phyloP scores from a whole-genome alignment of 1,139 yeast genomes.

The Dujonia santamariae region DNA sequence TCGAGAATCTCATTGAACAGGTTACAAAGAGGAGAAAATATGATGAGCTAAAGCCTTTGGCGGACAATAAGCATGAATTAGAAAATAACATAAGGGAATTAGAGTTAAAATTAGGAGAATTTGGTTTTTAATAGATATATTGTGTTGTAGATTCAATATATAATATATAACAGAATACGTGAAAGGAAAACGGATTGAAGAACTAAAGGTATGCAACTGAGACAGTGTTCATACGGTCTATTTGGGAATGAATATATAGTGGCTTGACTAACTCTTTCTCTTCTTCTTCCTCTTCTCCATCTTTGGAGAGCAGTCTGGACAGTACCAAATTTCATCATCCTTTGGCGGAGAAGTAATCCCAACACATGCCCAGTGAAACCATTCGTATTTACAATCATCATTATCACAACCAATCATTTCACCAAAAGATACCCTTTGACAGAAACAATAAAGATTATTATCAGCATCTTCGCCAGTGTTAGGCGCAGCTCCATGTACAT shows the following conservation, averaged over 20 bases:
- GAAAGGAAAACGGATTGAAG: no score
- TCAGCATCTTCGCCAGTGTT: constrained; percentile 58
- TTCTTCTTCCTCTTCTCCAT: constrained; percentile 49
- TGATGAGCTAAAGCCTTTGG: constrained; percentile 69
- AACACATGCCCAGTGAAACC: constrained; percentile 88
- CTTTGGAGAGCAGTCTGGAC: constrained; percentile 60
- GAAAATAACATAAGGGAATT: constrained; percentile 48
- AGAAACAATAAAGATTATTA: constrained; percentile 69
- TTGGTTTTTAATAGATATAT: constrained; percentile 51
- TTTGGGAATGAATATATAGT: no score
- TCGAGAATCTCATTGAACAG: constrained; percentile 58
- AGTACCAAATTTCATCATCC: constrained; percentile 65
- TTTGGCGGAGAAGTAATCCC: constrained; percentile 71
- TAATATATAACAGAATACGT: neutral
- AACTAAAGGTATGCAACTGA: no score
- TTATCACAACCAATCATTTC: constrained; percentile 94
- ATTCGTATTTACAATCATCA: constrained; percentile 74
- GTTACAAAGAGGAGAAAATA: constrained; percentile 68
- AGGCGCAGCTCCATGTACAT: neutral
- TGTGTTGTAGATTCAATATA: no score
- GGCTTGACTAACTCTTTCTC: constrained; percentile 16
- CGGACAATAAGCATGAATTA: constrained; percentile 59
- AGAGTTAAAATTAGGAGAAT: constrained; percentile 59
- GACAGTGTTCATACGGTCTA: no score
- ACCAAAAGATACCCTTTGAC: constrained; percentile 83